Evolutionary conservation across 2,329 filamentous ascomycete species (phyloP), one percentile per base, ranked within the genome.

Genomic region (Fusarium sp.): DNA sequence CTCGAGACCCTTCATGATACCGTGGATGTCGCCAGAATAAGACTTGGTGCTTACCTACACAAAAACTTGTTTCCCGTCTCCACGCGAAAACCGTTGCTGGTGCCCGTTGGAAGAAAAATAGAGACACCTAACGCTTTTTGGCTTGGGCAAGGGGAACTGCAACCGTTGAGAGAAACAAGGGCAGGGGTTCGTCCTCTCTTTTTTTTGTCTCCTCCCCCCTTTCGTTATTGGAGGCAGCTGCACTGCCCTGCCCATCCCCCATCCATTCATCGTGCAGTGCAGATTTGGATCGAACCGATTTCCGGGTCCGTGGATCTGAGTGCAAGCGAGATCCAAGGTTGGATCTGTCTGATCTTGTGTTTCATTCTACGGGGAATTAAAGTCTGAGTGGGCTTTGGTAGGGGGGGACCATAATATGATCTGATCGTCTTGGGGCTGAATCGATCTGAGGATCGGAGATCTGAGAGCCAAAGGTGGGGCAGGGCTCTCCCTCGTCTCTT

Each of bases 141-240:
- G 61, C 9, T 31, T 36, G 31, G 58, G 35, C 42, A 14, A 13
- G 33, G 33, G 47, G 47, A 27, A 11, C 42, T 25, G 20, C 18
- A n/a, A 18, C 57, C 25, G 58, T 70, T 66, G 67, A 47, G 42
- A 27, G 16, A 38, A 73, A 68, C 71, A 71, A 71, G 60, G 56
- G 50, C 62, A 71, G 56, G 71, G 71, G 27, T 62, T 35, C 35
- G 31, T 47, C 14, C 60, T n/a, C 20, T 22, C 4, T 27, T 50
- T 50, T 47, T 42, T 20, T 13, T 20, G 4, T n/a, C 18, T 11
- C 10, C 16, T 36, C 14, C 25, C 45, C 38, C 45, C 67, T 63
- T 54, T 33, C 22, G 25, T 18, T 6, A 36, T 36, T 22, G 42
- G 13, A 27, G 20, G 50, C 35, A 16, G 35, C 35, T 36, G 35